These are phyloP conservation scores for Willaertia magna DNA, from an alignment of 208 protist genomes.

Conservation along the genomic window DNA sequence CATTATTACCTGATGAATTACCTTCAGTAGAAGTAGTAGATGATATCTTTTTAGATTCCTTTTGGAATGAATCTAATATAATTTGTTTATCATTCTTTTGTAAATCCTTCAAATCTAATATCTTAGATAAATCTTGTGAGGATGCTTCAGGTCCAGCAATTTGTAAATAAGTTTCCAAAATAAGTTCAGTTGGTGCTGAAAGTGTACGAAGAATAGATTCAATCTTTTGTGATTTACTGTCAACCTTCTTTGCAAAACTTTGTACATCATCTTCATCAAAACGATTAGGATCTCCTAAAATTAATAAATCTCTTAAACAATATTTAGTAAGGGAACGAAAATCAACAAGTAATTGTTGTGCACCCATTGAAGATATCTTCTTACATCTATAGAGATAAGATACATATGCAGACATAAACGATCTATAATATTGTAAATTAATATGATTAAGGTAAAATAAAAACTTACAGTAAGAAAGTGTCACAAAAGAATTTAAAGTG, in stretches of 20 bases:
- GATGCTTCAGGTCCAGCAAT: not conserved
- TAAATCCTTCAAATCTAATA: not conserved
- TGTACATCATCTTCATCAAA: not conserved
- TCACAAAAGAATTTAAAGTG: conserved; percentile 1
- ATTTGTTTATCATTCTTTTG: not conserved
- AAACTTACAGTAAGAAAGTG: not conserved
- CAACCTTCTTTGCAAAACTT: not conserved
- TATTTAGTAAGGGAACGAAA: not conserved
- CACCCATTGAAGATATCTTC: not conserved
- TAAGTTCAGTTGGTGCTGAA: not conserved
- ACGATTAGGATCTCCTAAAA: not conserved
- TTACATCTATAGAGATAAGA: not conserved
- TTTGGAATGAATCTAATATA: not conserved
- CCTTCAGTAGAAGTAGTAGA: not conserved
- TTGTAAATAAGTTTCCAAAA: not conserved
- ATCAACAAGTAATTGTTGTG: not conserved
- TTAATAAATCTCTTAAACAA: not conserved
- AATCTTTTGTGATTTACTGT: not conserved
- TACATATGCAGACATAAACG: not conserved
- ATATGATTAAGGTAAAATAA: too few relatives aligned
- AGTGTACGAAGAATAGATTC: not conserved
- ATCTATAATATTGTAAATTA: too few relatives aligned
- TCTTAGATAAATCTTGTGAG: not conserved
- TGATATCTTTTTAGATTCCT: not conserved
- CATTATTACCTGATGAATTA: not conserved